Evolutionary conservation across 768 basidiomycete species (phyloP), one percentile per base, ranked within the genome.

Genomic region (Mrakia frigida): DNA sequence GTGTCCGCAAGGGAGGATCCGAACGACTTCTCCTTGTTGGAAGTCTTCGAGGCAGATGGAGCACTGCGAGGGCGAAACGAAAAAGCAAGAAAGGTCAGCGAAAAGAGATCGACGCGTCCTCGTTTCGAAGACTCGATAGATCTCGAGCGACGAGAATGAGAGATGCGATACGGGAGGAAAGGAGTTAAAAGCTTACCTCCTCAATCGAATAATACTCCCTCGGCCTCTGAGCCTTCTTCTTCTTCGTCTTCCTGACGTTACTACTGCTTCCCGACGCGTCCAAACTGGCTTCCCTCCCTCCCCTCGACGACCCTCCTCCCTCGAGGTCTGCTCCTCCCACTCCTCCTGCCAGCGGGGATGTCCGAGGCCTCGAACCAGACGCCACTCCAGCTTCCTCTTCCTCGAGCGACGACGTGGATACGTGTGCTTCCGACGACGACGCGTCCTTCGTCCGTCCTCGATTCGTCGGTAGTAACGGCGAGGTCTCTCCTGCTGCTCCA

Each of bases 41-140:
- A 98, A 98, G 78, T 90, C 88, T 77, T 88, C 91, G 74, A 98
- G 86, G 82, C 96, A 98, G 74, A 98, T 98, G 46, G 94, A 92
- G 81, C 95, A 98, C 82, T 98, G 93, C 73, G n/a, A n/a, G n/a
- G n/a, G n/a, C n/a, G n/a, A n/a, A 18, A 56, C 9, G 28, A 52
- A 31, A 52, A 28, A 11, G 31, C 18, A 37, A 16, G 31, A 5
- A 16, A 65, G 28, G 41, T 39, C 35, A 18, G 87, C 82, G 81
- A 94, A 92, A n/a, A n/a, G n/a, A 4, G 87, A 83, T 82, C 91
- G 91, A 79, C 92, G 94, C 90, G 92, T 93, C 75, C 70, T 33
- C 14, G 60, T 3, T 63, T 16, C 11, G 39, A 16, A 37, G 67
- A n/a, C n/a, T n/a, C n/a, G n/a, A n/a, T n/a, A n/a, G n/a, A n/a